phyloP scores from a whole-genome alignment of 1,139 yeast genomes.

The Nakaseomyces kungkrabaensis region DNA sequence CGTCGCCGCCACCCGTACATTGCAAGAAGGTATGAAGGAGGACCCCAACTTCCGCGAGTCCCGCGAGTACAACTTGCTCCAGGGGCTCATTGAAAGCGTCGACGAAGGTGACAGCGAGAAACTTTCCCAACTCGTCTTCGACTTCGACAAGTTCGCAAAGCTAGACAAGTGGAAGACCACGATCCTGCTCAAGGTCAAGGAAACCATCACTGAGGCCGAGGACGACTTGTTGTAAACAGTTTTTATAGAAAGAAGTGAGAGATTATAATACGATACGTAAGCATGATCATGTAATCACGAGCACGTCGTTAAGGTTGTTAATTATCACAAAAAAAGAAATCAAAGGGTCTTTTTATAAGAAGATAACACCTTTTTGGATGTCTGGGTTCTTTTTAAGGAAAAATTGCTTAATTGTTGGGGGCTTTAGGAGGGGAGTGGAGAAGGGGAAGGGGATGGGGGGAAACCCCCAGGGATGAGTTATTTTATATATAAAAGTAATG shows the following conservation, averaged over 20 bases:
- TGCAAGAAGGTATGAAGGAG: conserved; percentile 54
- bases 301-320: no score
- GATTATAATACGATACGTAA: no score
- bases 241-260: background rate
- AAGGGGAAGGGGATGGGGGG: no score
- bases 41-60: conserved; percentile 75
- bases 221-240: conserved; percentile 37
- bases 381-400: no score
- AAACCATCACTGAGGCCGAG: conserved; percentile 59
- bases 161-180: conserved; percentile 92
- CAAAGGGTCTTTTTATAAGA: no score
- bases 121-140: conserved; percentile 66
- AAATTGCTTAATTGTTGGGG: no score
- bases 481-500: no score
- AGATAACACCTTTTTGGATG: no score
- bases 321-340: no score
- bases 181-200: conserved; percentile 72
- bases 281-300: no score
- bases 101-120: conserved; percentile 72
- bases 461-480: no score
- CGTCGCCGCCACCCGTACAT: conserved; percentile 72
- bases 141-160: conserved; percentile 79
- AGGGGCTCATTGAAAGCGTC: conserved; percentile 60
- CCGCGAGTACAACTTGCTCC: conserved; percentile 61
- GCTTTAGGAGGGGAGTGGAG: no score